Evolutionary conservation across 2,329 filamentous ascomycete species (phyloP), one percentile per base, ranked within the genome.

Genomic region (Spiromastix sp.): DNA sequence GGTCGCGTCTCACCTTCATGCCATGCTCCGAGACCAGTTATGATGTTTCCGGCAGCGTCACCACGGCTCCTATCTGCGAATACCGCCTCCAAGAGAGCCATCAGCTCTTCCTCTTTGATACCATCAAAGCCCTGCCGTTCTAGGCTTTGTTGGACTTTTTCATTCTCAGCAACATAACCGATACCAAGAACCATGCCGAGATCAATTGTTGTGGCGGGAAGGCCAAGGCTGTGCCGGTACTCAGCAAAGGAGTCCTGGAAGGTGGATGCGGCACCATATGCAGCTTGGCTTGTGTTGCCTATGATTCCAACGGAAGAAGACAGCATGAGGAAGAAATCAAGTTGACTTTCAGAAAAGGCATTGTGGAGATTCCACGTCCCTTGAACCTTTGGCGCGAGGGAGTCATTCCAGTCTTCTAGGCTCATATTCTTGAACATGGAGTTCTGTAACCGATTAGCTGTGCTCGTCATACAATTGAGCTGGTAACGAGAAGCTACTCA

Each of bases 201-300:
- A n/a, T 34, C 22, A n/a, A 34, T 26, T 5, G 32, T 27, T 10
- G 16, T 19, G 17, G 13, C 21, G 10, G 32, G 32, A 18, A 34
- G 24, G n/a, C 32, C 32, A 9, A 15, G 12, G 5, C 16, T 15
- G 9, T 16, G 18, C 8, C 32, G n/a, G 20, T 34, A 19, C 10
- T 19, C 13, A 4, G 12, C 24, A 40, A 33, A 41, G 42, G 11
- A 50, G 8, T 43, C 44, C 49, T 64, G 56, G 42, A 57, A 66
- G 4, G 47, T 40, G 40, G 63, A 61, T 7, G 54, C 57, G 2
- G 60, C 56, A 2, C 49, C 46, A 36, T 67, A 67, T n/a, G 46
- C 52, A 4, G 51, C 43, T 35, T 66, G 63, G 2, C 61, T 61
- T 3, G 40, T 33, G 32, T 59, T 60, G 1, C 63, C 63, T 0